Base-by-base conservation (phyloP, 2,329 filamentous ascomycete species). In the Nothophoma quercina region DNA sequence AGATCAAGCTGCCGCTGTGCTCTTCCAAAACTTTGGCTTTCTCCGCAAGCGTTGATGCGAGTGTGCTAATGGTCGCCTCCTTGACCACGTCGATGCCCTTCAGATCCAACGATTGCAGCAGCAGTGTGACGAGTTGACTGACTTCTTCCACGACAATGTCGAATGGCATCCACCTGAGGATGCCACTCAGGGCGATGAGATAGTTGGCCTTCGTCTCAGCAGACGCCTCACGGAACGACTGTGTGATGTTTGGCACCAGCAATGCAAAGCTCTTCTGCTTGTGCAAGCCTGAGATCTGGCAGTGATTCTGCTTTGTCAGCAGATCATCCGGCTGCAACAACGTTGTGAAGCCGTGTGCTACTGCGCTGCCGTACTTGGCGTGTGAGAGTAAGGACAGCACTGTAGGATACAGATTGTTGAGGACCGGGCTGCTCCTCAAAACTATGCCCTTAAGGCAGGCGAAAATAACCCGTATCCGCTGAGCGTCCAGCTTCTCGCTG, bases 221-320 rank as follows among this genome's bases (percentile, higher is more conserved):
- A 23, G 73, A 69, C 7, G 79, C 77, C 15, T 71, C 70, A 50
- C 78, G 79, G 65, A 86, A 84, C 3, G 77, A 75, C 21, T 77
- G 70, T 4, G 83, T 80, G 41, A 88, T 82, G 23, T 79, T 70
- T 0, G 86, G 85, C 2, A 85, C 77, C 4, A 85, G 76, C 13
- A 84, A 81, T 23, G 79, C 80, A 72, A 89, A 88, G 32, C 83
- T 79, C 55, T 83, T 85, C 63, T 89, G 86, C 64, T 85, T 87
- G 59, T 84, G 81, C 2, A 89, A 76, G 3, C 85, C 77, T 3
- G 85, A 83, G 29, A 88, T 81, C 15, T 80, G 79, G 55, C 85
- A 87, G 56, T 85, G 81, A 60, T 88, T 88, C 29, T 79, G 73
- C 54, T 83, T 80, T 10, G 79, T 84, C 28, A 89, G 73, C 18